Percentiles rank a stretch among this genome's conserved stretches.
These are phyloP conservation scores for Mortierella polycephala DNA, from an alignment of 371 early-diverging fungal species.

Conservation along the genomic window DNA sequence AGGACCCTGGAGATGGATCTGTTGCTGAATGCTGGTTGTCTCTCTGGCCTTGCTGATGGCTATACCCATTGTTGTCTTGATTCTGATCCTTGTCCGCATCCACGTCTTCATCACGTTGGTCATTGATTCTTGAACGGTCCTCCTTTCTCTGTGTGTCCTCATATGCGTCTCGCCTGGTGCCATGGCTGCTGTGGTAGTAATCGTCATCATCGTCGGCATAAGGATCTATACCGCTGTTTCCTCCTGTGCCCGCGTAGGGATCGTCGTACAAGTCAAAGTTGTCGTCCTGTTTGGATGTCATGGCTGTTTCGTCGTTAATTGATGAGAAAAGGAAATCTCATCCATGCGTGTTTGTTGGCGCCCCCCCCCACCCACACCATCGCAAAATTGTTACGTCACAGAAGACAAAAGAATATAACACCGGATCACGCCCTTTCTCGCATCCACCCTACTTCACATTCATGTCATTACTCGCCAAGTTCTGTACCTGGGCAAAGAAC, in stretches of 20 bases:
- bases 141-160: slow-evolving; percentile 19
- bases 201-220: slow-evolving; percentile 51
- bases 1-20: not conserved
- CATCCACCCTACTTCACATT: not conserved
- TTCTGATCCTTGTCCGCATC: not conserved
- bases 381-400: too few relatives aligned
- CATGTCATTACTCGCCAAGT: slow-evolving; percentile 10
- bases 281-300: slow-evolving; percentile 46
- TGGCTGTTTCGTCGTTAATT: slow-evolving; percentile 3
- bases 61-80: slow-evolving; percentile 8
- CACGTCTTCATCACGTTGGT: slow-evolving; percentile 14
- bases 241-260: slow-evolving; percentile 35
- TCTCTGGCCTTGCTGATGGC: slow-evolving; percentile 4
- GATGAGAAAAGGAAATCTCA: not conserved
- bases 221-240: slow-evolving; percentile 33
- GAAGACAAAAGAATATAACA: too few relatives aligned
- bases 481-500: slow-evolving; percentile 20
- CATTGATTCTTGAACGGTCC: slow-evolving; percentile 25
- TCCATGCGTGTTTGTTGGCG: too few relatives aligned
- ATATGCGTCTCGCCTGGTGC: slow-evolving; percentile 16
- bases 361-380: too few relatives aligned
- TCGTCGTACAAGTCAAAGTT: slow-evolving; percentile 53
- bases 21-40: slow-evolving; percentile 2
- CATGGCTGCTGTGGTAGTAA: slow-evolving; percentile 28
- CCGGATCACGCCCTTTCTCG: not conserved